These are phyloP conservation scores for Colletotrichum incanum DNA, from an alignment of 2,329 filamentous ascomycete species.

Conservation along the genomic window DNA sequence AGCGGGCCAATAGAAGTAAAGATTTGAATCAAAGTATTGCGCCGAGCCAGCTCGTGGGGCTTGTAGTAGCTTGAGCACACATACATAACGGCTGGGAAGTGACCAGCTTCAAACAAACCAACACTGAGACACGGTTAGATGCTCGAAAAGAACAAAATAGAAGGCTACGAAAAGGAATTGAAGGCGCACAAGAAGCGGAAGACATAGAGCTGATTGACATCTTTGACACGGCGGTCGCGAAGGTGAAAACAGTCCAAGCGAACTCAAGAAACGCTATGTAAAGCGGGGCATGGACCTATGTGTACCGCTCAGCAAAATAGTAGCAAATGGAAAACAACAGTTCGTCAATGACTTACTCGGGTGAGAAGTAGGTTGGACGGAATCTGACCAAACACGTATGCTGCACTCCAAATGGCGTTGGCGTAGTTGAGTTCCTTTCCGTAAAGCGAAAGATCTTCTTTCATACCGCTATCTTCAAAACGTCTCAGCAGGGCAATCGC, in stretches of 20 bases:
- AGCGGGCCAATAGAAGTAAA: constrained; percentile 48
- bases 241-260: constrained; percentile 48
- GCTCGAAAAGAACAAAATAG: not conserved
- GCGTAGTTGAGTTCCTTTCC: constrained; percentile 53
- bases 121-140: constrained; percentile 42
- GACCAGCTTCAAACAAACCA: constrained; percentile 50
- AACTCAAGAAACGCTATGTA: constrained; percentile 47
- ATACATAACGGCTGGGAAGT: constrained; percentile 51
- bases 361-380: constrained; percentile 50
- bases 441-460: constrained; percentile 50
- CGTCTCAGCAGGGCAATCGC: not conserved
- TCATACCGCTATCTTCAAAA: constrained; percentile 49
- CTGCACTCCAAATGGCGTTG: constrained; percentile 50
- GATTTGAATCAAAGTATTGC: constrained; percentile 50
- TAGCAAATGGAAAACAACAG: not conserved
- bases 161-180: rapidly evolving
- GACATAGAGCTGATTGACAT: constrained; percentile 47
- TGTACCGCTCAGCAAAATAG: not conserved
- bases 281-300: constrained; percentile 46
- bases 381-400: constrained; percentile 51
- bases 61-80: constrained; percentile 51
- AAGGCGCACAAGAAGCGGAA: constrained; percentile 48
- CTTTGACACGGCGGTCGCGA: constrained; percentile 47
- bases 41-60: constrained; percentile 50
- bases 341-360: constrained; percentile 30